Conservation (phyloP, 108 stramenopile genomes). For the Stephanodiscus triporus region DNA sequence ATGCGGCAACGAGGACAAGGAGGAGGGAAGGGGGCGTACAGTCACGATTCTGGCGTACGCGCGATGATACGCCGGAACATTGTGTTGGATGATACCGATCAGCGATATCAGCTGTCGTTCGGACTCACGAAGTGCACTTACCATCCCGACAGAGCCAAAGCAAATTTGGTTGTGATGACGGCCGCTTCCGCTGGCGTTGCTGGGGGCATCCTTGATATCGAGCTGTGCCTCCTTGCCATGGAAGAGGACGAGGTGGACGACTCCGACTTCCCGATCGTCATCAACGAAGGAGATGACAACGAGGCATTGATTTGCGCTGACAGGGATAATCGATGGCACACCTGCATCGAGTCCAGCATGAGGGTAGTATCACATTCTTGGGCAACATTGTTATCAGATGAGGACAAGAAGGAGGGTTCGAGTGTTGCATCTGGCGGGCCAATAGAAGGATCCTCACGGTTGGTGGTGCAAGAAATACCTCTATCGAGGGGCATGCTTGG, state of each 20-base stretch:
- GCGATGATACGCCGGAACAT: slow-evolving; percentile 55
- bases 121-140: slow-evolving; percentile 27
- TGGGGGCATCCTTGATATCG: slow-evolving; percentile 36
- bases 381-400: not conserved
- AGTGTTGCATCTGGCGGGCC: slow-evolving; percentile 6
- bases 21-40: not conserved
- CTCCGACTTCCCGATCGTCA: slow-evolving; percentile 56
- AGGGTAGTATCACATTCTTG: slow-evolving; percentile 16
- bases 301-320: slow-evolving; percentile 57
- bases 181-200: not conserved
- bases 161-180: not conserved
- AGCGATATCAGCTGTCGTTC: slow-evolving; percentile 58
- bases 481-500: slow-evolving; percentile 46
- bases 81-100: slow-evolving; percentile 61
- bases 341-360: slow-evolving; percentile 43
- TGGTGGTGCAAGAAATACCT: slow-evolving; percentile 23
- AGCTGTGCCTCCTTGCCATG: slow-evolving; percentile 62
- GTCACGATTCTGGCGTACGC: not conserved
- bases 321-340: slow-evolving; percentile 36
- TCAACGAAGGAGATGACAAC: slow-evolving; percentile 55
- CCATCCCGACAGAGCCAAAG: not conserved
- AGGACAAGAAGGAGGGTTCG: not conserved
- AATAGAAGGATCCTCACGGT: slow-evolving; percentile 20
- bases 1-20: not conserved
- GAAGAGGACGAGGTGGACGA: slow-evolving; percentile 73